A percentile compares a stretch with the other conserved stretches of the same genome.
Evolutionary conservation across 805 yeast species (phyloP).

Genomic region (Spathaspora sp.): DNA sequence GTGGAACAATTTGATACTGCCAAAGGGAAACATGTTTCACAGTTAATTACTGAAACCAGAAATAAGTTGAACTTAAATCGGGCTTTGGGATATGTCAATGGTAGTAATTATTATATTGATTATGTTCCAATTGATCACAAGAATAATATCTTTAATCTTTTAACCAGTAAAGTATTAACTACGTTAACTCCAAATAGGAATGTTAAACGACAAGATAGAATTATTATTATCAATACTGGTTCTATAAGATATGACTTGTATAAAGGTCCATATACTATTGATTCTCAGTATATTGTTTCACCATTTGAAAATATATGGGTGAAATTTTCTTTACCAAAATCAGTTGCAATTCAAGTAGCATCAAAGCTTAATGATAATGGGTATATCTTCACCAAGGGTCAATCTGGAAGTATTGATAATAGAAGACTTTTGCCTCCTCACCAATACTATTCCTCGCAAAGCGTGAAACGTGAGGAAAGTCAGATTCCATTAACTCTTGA

Average conservation of each 20-base stretch:
- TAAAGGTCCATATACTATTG: constrained; percentile 78
- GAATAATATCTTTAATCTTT: constrained; percentile 52
- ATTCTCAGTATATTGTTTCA: constrained; percentile 76
- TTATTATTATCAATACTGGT: constrained; percentile 79
- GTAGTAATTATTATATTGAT: constrained; percentile 56
- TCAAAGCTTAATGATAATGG: constrained; percentile 54
- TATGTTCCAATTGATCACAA: constrained; percentile 55
- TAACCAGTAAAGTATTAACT: constrained; percentile 57
- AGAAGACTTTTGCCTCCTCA: constrained; percentile 19
- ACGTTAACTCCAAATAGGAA: constrained; percentile 24
- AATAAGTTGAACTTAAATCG: constrained; percentile 49
- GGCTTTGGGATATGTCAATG: constrained; percentile 62
- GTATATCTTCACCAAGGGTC: constrained; percentile 32
- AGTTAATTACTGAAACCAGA: constrained; percentile 42
- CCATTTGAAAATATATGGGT: constrained; percentile 86
- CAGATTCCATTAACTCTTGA: not conserved
- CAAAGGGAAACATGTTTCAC: constrained; percentile 49
- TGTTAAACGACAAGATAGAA: constrained; percentile 20
- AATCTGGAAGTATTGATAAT: constrained; percentile 8
- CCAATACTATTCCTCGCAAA: constrained; percentile 10
- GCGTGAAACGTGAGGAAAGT: not conserved
- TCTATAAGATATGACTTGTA: constrained; percentile 83
- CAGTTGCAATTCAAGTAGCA: constrained; percentile 52
- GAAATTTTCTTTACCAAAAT: constrained; percentile 55
- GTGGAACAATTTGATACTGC: constrained; percentile 45